Conservation (phyloP, 805 yeast species). For the Kluyveromyces lactis region DNA sequence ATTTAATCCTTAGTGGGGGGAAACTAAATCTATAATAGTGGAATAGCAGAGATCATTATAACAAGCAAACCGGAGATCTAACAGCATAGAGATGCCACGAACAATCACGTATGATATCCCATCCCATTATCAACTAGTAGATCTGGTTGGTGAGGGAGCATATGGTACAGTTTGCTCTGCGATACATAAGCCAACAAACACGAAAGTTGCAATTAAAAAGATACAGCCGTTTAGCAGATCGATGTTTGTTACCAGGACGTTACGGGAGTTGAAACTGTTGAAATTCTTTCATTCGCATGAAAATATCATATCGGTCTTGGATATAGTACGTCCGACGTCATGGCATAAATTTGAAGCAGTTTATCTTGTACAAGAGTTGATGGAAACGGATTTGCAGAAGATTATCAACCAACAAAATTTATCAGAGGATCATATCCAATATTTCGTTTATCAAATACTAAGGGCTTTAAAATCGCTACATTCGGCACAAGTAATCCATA, state of each 20-base stretch:
- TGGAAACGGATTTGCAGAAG: constrained; percentile 67
- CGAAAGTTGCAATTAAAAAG: constrained; percentile 69
- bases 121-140: constrained; percentile 49
- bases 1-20: no score
- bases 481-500: constrained; percentile 62
- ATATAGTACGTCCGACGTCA: constrained; percentile 54
- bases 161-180: constrained; percentile 75
- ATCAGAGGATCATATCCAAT: constrained; percentile 61
- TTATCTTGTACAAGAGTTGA: constrained; percentile 65
- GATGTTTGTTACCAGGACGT: constrained; percentile 58
- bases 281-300: constrained; percentile 61
- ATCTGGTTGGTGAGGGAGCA: constrained; percentile 71
- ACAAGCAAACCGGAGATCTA: no score
- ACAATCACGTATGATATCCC: constrained; percentile 57
- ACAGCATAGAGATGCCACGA: constrained; percentile 30
- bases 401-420: constrained; percentile 50
- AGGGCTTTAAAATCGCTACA: constrained; percentile 67
- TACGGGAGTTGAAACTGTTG: constrained; percentile 61
- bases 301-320: constrained; percentile 59
- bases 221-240: constrained; percentile 62
- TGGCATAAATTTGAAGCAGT: constrained; percentile 61
- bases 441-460: constrained; percentile 60
- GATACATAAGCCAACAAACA: constrained; percentile 48
- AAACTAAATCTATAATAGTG: no score
- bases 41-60: no score